Percentiles rank a stretch among this genome's conserved stretches.
These are phyloP conservation scores for Clavulina sp. DNA, from an alignment of 768 basidiomycete species.

Conservation along the genomic window DNA sequence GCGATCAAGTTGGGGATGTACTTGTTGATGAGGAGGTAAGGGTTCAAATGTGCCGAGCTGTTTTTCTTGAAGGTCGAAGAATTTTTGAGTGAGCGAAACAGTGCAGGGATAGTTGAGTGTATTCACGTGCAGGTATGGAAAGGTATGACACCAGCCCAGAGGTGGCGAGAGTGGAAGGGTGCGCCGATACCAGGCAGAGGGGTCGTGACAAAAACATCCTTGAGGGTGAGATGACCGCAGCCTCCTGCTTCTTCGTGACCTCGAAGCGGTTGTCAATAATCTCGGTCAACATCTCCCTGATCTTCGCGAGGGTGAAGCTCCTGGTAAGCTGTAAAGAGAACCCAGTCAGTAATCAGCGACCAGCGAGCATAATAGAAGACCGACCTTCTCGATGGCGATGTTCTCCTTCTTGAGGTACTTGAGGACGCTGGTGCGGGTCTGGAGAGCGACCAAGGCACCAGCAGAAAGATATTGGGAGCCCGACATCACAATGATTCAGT, in stretches of 20 bases:
- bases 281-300: slow-evolving; percentile 87
- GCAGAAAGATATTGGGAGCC: slow-evolving; percentile 99
- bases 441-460: slow-evolving; percentile 83
- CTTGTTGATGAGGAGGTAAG: slow-evolving; percentile 83
- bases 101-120: background rate
- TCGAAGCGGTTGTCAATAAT: slow-evolving; percentile 73
- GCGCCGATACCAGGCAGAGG: slow-evolving; percentile 95
- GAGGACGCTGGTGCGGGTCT: slow-evolving; percentile 87
- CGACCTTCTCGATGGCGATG: slow-evolving; percentile 78
- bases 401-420: slow-evolving; percentile 95
- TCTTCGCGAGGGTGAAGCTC: slow-evolving; percentile 74
- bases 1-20: slow-evolving; percentile 97
- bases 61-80: slow-evolving; percentile 87
- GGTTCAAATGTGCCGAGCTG: slow-evolving; percentile 75
- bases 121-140: slow-evolving; percentile 79
- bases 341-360: background rate
- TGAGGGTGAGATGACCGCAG: slow-evolving; percentile 77
- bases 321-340: slow-evolving; percentile 48
- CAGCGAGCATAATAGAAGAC: slow-evolving; percentile 3
- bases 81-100: background rate
- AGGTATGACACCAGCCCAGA: slow-evolving; percentile 96
- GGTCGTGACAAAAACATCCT: slow-evolving; percentile 94
- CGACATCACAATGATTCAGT: slow-evolving; percentile 24
- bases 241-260: slow-evolving; percentile 60
- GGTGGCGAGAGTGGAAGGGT: slow-evolving; percentile 97